Percentiles rank a stretch among this genome's conserved stretches.
Conservation (phyloP, 352 stramenopile genomes). For the Elongisporangium undulatum region DNA sequence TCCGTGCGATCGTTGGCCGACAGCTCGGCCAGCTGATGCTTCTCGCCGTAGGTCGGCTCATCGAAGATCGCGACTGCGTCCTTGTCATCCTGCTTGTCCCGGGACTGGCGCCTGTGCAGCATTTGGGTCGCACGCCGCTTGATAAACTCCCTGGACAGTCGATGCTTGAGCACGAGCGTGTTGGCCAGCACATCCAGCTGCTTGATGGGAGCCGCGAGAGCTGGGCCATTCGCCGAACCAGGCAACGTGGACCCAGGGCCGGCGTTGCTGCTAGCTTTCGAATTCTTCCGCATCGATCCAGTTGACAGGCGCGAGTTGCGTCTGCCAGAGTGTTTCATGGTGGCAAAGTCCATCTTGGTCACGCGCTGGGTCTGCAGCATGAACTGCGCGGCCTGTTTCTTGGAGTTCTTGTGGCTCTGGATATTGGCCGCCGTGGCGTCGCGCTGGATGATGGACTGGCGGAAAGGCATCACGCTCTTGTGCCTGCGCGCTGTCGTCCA, state of each 20-base stretch:
- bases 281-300: background rate
- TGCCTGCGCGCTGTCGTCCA: background rate
- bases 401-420: constrained; percentile 71
- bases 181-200: background rate
- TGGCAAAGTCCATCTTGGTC: constrained; percentile 32
- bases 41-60: constrained; percentile 48
- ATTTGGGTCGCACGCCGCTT: constrained; percentile 14
- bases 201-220: background rate
- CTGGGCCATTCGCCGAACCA: background rate
- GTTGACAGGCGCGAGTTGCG: background rate
- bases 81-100: constrained; percentile 4
- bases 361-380: constrained; percentile 69
- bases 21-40: constrained; percentile 45
- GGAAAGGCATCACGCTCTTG: constrained; percentile 43
- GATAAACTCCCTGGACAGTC: background rate
- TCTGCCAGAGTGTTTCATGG: background rate
- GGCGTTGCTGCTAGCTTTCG: background rate
- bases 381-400: constrained; percentile 60
- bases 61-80: constrained; percentile 46
- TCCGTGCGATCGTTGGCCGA: constrained; percentile 47
- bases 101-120: background rate
- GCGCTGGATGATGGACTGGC: constrained; percentile 62
- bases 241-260: background rate
- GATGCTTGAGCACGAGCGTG: background rate
- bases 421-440: constrained; percentile 58